These are phyloP conservation scores for Neodidymelliopsis sp. DNA, from an alignment of 2,329 filamentous ascomycete species.

Conservation along the genomic window DNA sequence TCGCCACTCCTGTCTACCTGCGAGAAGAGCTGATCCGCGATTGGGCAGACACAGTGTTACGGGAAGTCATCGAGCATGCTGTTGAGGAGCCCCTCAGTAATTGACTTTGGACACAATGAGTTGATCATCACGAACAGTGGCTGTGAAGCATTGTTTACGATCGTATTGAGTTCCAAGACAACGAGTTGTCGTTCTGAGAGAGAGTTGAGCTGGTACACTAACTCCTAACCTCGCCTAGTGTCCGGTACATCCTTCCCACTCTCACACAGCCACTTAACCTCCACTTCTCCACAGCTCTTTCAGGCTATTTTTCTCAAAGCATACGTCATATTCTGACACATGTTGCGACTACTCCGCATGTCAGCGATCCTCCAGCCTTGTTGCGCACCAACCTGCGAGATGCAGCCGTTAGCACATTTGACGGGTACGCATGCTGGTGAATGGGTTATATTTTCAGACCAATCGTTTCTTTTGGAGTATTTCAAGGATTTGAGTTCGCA, in stretches of 20 bases:
- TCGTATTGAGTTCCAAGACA: background rate
- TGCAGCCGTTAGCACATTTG: background rate
- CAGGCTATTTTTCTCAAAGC: background rate
- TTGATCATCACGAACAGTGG: too few relatives aligned
- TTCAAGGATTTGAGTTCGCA: too few relatives aligned
- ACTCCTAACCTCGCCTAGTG: background rate
- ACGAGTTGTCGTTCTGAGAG: background rate
- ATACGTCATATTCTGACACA: constrained; percentile 14
- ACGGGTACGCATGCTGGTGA: background rate
- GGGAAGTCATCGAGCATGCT: too few relatives aligned
- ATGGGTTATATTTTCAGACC: too few relatives aligned
- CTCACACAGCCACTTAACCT: constrained; percentile 2
- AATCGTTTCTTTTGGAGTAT: too few relatives aligned
- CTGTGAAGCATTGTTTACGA: too few relatives aligned
- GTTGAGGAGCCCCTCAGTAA: too few relatives aligned
- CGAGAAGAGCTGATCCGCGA: too few relatives aligned
- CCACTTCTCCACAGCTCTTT: background rate
- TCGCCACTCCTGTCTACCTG: too few relatives aligned
- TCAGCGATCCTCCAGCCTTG: background rate
- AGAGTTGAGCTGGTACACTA: constrained; percentile 3
- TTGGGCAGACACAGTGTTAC: too few relatives aligned
- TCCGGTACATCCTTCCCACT: constrained; percentile 11
- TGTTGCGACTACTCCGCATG: background rate
- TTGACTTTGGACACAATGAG: too few relatives aligned
- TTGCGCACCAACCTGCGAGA: background rate